phyloP scores from a whole-genome alignment of 305 asterid genomes.

The Fraxinus dipetala region DNA sequence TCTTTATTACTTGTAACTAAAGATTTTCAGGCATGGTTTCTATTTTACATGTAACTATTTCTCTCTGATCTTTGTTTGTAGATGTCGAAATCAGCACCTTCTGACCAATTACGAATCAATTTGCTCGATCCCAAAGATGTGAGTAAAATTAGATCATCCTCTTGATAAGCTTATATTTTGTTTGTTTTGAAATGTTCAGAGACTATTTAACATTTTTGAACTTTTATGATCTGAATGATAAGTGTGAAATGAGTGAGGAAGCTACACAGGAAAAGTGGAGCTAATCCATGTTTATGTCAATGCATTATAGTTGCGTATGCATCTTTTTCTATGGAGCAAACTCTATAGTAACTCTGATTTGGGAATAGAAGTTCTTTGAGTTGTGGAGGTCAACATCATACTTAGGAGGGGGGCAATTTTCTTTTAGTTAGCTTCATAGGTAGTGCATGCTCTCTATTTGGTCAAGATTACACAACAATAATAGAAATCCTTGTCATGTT shows the following conservation, averaged over 20 bases:
- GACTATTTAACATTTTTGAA: background rate
- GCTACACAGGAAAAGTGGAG: background rate
- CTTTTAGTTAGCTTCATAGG: background rate
- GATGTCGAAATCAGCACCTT: conserved; percentile 98
- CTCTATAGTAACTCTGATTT: background rate
- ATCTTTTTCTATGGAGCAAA: background rate
- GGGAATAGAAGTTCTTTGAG: background rate
- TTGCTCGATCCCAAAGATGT: conserved; percentile 91
- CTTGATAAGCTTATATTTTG: background rate
- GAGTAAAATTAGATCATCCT: conserved; percentile 33
- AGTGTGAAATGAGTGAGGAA: background rate
- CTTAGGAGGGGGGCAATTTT: background rate
- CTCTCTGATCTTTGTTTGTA: conserved; percentile 28
- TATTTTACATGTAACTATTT: background rate
- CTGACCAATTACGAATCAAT: conserved; percentile 92
- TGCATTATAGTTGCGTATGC: background rate
- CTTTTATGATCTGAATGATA: background rate
- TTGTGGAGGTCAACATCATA: background rate
- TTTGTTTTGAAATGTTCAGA: background rate
- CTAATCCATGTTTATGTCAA: background rate
- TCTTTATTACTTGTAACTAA: background rate
- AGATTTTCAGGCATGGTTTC: background rate
- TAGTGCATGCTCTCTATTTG: background rate
- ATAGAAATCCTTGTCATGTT: background rate
- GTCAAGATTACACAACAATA: background rate